phyloP scores from a whole-genome alignment of 371 early-diverging fungal genomes.

The Catenaria anguillulae region DNA sequence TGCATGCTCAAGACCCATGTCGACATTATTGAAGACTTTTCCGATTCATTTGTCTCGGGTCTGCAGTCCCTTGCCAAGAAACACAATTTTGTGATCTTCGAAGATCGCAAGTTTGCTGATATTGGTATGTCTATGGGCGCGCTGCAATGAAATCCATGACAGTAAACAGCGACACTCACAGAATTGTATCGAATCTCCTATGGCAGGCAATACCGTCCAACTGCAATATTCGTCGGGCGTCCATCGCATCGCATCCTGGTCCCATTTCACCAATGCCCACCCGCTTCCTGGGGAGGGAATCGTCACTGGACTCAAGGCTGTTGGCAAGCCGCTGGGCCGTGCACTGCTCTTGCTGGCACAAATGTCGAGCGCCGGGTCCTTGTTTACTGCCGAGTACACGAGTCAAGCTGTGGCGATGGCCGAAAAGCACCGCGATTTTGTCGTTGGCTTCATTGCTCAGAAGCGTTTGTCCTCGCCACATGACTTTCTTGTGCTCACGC shows the following conservation, averaged over 20 bases:
- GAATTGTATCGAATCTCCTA: no score
- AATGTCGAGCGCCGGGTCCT: slow-evolving; percentile 82
- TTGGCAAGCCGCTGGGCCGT: slow-evolving; percentile 64
- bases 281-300: slow-evolving; percentile 91
- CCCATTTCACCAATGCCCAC: slow-evolving; percentile 89
- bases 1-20: slow-evolving; percentile 93
- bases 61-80: slow-evolving; percentile 55
- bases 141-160: no score
- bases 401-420: slow-evolving; percentile 76
- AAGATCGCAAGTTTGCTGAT: slow-evolving; percentile 96
- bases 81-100: slow-evolving; percentile 90
- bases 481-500: slow-evolving; percentile 85
- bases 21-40: slow-evolving; percentile 87
- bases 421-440: slow-evolving; percentile 65
- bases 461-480: slow-evolving; percentile 43
- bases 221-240: slow-evolving; percentile 80
- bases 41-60: slow-evolving; percentile 53
- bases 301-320: slow-evolving; percentile 70
- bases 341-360: slow-evolving; percentile 82
- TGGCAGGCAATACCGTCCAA: slow-evolving; percentile 79
- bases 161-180: no score
- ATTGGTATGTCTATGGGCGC: slow-evolving; percentile 21
- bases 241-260: slow-evolving; percentile 84
- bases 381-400: slow-evolving; percentile 69
- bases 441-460: slow-evolving; percentile 86